A percentile compares a stretch with the other conserved stretches of the same genome.
Conservation (phyloP, 768 basidiomycete species). For the Amanita phalloides region DNA sequence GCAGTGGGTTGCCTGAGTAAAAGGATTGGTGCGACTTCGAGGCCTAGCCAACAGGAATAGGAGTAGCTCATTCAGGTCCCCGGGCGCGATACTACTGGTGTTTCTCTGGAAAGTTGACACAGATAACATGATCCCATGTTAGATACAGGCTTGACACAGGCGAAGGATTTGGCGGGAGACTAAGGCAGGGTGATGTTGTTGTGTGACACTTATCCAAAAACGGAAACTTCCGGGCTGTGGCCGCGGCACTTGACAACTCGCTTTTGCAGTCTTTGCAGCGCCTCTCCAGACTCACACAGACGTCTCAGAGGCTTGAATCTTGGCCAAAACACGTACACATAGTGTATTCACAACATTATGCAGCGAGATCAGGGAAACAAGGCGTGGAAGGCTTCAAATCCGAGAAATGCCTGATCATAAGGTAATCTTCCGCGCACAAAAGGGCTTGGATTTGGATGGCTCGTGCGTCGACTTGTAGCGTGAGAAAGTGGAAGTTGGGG, state of each 20-base stretch:
- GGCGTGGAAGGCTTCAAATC: constrained; percentile 13
- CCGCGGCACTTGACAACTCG: not conserved
- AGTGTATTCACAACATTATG: not conserved
- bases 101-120: too few species aligned
- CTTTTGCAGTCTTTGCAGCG: not conserved
- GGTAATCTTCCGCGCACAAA: constrained; percentile 39
- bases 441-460: constrained; percentile 37
- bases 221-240: constrained; percentile 6
- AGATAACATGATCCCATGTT: too few species aligned
- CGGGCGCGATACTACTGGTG: too few species aligned
- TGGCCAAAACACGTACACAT: constrained; percentile 1
- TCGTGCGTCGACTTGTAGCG: constrained; percentile 36
- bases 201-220: constrained; percentile 3
- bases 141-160: not conserved
- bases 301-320: not conserved
- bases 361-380: constrained; percentile 13
- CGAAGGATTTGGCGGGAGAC: not conserved
- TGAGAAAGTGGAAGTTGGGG: constrained; percentile 35
- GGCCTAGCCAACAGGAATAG: too few species aligned
- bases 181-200: not conserved
- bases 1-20: too few species aligned
- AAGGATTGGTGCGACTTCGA: too few species aligned
- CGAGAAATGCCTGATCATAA: constrained; percentile 19
- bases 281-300: not conserved
- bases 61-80: too few species aligned